A percentile compares a stretch with the other conserved stretches of the same genome.
phyloP scores from a whole-genome alignment of 495 filamentous ascomycete genomes.

The Xylaria bambusicola region DNA sequence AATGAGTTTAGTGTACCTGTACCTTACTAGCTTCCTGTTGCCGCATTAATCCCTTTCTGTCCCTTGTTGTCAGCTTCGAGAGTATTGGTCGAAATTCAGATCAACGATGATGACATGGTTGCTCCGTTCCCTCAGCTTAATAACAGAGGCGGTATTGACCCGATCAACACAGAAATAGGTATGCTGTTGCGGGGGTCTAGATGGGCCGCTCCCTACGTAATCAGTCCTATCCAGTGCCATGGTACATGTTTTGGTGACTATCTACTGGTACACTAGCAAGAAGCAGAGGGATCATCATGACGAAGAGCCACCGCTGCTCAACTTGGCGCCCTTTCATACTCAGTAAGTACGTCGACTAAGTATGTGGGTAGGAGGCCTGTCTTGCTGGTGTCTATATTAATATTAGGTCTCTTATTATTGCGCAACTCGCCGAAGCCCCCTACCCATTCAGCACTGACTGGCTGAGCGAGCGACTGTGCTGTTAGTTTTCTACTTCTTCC shows the following conservation, averaged over 20 bases:
- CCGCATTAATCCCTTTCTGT: neutral
- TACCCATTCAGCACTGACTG: neutral
- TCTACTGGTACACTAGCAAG: too few relatives aligned
- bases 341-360: too few relatives aligned
- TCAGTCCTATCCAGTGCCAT: too few relatives aligned
- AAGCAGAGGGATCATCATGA: too few relatives aligned
- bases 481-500: neutral
- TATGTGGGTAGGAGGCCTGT: too few relatives aligned
- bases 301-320: too few relatives aligned
- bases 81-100: neutral
- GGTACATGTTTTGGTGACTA: too few relatives aligned
- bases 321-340: too few relatives aligned
- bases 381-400: neutral
- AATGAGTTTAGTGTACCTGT: neutral
- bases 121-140: too few relatives aligned
- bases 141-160: neutral
- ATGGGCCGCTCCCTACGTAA: neutral
- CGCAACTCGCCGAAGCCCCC: neutral
- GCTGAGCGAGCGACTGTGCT: neutral
- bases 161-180: too few relatives aligned
- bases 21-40: neutral
- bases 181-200: neutral
- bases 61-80: constrained; percentile 3
- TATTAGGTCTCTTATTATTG: neutral
- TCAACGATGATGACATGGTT: too few relatives aligned